phyloP scores from a whole-genome alignment of 2,329 filamentous ascomycete species.

The Paracoccidioides brasiliensis region DNA sequence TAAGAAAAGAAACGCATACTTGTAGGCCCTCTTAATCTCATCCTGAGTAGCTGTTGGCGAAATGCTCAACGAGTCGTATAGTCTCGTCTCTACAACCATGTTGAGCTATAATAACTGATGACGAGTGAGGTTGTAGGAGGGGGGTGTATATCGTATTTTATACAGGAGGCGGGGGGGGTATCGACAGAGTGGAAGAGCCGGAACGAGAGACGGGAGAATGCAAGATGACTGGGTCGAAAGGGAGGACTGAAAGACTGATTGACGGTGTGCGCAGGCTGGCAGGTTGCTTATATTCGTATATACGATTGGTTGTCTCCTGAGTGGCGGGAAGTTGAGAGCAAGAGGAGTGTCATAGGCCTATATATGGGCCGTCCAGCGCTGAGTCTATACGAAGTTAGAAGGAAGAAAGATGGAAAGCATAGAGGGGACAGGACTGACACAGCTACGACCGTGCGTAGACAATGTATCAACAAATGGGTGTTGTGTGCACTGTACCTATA shows the following conservation, averaged over 20 bases:
- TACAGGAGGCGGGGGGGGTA: not conserved
- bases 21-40: conserved; percentile 93
- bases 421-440: not conserved
- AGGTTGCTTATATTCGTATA: too few relatives aligned
- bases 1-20: conserved; percentile 39
- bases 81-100: conserved; percentile 92
- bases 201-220: too few relatives aligned
- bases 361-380: too few relatives aligned
- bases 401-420: not conserved
- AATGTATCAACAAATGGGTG: not conserved
- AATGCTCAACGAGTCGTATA: conserved; percentile 77
- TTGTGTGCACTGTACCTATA: too few relatives aligned
- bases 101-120: conserved; percentile 17
- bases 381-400: not conserved
- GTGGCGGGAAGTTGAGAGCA: too few relatives aligned
- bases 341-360: too few relatives aligned
- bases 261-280: too few relatives aligned
- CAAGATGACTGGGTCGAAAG: too few relatives aligned
- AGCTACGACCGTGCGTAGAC: not conserved
- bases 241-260: too few relatives aligned
- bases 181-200: too few relatives aligned
- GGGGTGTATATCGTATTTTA: not conserved
- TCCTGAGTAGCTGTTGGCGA: conserved; percentile 73
- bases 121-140: not conserved
- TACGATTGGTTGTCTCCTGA: too few relatives aligned